phyloP scores from a whole-genome alignment of 208 protist genomes.

The Crithidia bombi region DNA sequence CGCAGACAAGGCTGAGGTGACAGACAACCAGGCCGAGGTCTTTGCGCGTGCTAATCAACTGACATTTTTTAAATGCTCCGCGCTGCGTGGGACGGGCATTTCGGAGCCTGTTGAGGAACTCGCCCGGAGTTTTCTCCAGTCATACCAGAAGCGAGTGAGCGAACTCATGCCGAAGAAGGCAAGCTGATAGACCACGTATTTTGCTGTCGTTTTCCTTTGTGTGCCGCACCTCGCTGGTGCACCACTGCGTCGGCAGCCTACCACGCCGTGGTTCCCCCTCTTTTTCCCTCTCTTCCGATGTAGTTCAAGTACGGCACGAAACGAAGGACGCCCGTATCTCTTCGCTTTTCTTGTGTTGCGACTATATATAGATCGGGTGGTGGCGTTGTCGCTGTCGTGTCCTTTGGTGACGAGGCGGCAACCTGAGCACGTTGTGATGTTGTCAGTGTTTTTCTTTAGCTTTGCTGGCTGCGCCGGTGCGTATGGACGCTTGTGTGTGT shows the following conservation, averaged over 20 bases:
- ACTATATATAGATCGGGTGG: too few relatives aligned
- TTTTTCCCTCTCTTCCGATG: conserved; percentile 1
- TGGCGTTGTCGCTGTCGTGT: neutral
- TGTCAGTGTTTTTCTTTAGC: neutral
- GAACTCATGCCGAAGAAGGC: conserved; percentile 24
- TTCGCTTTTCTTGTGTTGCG: neutral
- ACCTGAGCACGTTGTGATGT: too few relatives aligned
- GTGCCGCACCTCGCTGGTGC: too few relatives aligned
- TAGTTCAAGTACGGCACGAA: neutral
- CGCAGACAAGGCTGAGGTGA: conserved; percentile 85
- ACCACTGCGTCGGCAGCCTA: too few relatives aligned
- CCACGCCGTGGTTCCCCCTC: too few relatives aligned
- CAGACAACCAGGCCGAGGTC: conserved; percentile 82
- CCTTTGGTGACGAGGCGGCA: too few relatives aligned
- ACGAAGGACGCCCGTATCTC: neutral
- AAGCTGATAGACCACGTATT: neutral
- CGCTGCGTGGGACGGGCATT: conserved; percentile 79
- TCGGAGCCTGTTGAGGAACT: conserved; percentile 86
- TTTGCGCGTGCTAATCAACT: conserved; percentile 77
- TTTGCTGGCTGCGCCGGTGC: neutral
- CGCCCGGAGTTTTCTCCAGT: conserved; percentile 61
- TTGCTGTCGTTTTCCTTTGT: neutral
- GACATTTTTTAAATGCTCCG: conserved; percentile 88
- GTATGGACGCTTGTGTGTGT: too few relatives aligned
- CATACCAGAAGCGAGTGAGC: conserved; percentile 71